Base-by-base conservation (phyloP, 148 eudicot genomes). In the Pharnaceum exiguum region DNA sequence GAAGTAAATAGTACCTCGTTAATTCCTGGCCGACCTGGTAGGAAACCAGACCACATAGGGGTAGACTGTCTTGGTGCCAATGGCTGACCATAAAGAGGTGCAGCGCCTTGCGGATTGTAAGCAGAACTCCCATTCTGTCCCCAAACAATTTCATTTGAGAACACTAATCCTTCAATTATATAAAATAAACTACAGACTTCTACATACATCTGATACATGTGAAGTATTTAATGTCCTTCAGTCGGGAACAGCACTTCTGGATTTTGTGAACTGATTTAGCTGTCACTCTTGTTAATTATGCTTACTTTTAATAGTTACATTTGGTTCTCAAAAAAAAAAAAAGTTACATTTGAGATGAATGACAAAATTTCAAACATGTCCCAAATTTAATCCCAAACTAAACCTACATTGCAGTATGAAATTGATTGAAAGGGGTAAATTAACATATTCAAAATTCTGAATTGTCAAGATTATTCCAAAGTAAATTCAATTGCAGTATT, bases 1-100 rank as follows among this genome's bases (percentile, higher is more conserved):
- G 21, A n/a, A 45, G 31, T 17, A 37, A 68, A 10, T 40, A 10
- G 62, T 66, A 87, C 95, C 90, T 75, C 81, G 68, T 46, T 51
- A 54, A 69, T 63, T 51, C 64, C 75, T 42, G 79, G 24, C 44
- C 74, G 70, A 69, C 82, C 81, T 57, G 85, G 76, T 48, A 74
- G 71, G 29, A 67, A 42, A 62, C 78, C 73, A 66, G 87, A 59
- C 83, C 79, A 79, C 45, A 63, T 46, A 22, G 73, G 42, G 43
- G 70, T 57, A 31, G 68, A 31, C 35, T 60, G 77, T 36, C 65
- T 64, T 15, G 70, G 46, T 22, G 57, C 68, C 71, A 76, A 68
- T 31, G 81, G 77, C 54, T 72, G 77, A 30, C 77, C 74, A 50
- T 72, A 72, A 29, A 76, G 67, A 13, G 76, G 63, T 45, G 60